Evolutionary conservation across 208 protist genomes (phyloP), one percentile per base, ranked within the genome.

Genomic region (Wallacemonas sp.): DNA sequence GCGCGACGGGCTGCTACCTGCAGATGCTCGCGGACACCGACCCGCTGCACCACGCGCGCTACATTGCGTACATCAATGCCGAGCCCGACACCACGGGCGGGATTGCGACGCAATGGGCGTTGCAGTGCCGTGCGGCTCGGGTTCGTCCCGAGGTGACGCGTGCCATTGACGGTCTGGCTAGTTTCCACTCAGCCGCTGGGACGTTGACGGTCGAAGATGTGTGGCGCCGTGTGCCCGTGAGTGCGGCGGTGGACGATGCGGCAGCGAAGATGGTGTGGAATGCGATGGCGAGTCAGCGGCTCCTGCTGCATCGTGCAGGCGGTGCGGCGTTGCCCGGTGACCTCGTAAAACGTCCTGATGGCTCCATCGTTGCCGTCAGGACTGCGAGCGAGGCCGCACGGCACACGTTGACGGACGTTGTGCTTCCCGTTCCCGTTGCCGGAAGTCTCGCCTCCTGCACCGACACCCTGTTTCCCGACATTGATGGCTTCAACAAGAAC

Each of bases 231-330:
- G 54, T 78, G 36, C 70, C 52, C n/a, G 34, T 76, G 44, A 33
- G 36, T 3, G 68, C 39, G 19, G 48, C 19, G 26, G 65, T 65
- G 11, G 57, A 72, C 41, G 30, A 44, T 17, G 85, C 77, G 47
- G 86, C 82, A 11, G 78, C 79, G 2, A 68, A 88, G 30, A 88
- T 91, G 76, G 78, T 93, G 29, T 96, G 90, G 88, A 96, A 96
- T 68, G 81, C 84, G 2, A 89, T 93, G 80, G 84, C 82, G 1
- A 85, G 81, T 44, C 87, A 94, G 68, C 76, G 90, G 9, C 36
- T 96, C 21, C 21, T 88, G 0, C 70, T 72, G 0, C 68, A 68
- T 29, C 76, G 82, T 34, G 26, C 4, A 9, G 26, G 60, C 4
- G 57, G 61, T n/a, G 82, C n/a, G 11, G 52, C 52, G n/a, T 29